A percentile compares a stretch with the other conserved stretches of the same genome.
Evolutionary conservation across 805 yeast genomes (phyloP).

Genomic region (Wickerhamiella spandovensis): DNA sequence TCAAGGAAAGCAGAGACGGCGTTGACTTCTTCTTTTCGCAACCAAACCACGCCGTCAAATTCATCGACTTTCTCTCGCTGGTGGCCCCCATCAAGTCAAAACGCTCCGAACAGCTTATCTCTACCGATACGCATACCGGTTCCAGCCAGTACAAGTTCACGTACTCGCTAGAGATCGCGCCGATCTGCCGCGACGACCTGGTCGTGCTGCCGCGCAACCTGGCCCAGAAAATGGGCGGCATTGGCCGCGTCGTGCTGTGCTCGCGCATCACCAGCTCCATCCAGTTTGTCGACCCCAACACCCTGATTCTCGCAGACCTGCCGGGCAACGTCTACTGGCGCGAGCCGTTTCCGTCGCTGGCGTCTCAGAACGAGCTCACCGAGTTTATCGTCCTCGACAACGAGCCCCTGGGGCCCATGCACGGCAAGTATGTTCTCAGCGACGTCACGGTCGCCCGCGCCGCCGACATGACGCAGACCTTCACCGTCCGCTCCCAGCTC

Average conservation of each 20-base stretch:
- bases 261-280: slow-evolving; percentile 63
- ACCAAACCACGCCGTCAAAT: slow-evolving; percentile 79
- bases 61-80: slow-evolving; percentile 75
- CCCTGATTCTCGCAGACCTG: slow-evolving; percentile 67
- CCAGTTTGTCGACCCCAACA: slow-evolving; percentile 71
- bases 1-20: slow-evolving; percentile 81
- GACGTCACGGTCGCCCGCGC: slow-evolving; percentile 78
- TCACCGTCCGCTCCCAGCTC: slow-evolving; percentile 68
- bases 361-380: slow-evolving; percentile 47
- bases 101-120: slow-evolving; percentile 77
- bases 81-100: slow-evolving; percentile 73
- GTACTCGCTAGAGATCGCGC: slow-evolving; percentile 80
- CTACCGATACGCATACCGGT: slow-evolving; percentile 83
- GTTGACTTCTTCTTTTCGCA: slow-evolving; percentile 79
- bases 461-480: slow-evolving; percentile 63
- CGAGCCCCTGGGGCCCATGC: slow-evolving; percentile 73
- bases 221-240: slow-evolving; percentile 71
- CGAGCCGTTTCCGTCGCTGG: slow-evolving; percentile 57
- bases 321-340: slow-evolving; percentile 66
- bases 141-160: slow-evolving; percentile 78
- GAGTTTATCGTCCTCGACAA: slow-evolving; percentile 83
- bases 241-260: slow-evolving; percentile 69
- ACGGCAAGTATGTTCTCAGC: slow-evolving; percentile 68
- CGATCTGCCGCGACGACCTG: slow-evolving; percentile 87
- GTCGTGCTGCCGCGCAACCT: slow-evolving; percentile 71